Evolutionary conservation across 306 rosid genomes (phyloP), one percentile per base, ranked within the genome.

Genomic region (Quercus mongolica): DNA sequence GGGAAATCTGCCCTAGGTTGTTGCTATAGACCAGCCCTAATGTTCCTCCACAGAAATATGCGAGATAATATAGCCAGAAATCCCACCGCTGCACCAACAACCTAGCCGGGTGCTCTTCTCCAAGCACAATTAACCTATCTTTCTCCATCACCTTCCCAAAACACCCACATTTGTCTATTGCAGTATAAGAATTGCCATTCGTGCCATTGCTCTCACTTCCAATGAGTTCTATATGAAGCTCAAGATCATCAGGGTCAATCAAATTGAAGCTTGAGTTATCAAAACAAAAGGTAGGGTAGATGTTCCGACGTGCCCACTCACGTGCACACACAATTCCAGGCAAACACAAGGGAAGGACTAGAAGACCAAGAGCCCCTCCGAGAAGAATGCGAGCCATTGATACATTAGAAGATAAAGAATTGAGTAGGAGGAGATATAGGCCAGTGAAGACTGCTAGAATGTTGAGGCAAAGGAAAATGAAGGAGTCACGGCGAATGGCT

Each of bases 21-120:
- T 92, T 94, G 87, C 96, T 89, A 63, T 92, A 94, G 74, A 86
- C 96, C 90, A 94, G 83, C 4, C 98, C 97, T 67, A 92, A 77
- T 26, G 97, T 94, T 11, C 89, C 97, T 57, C 98, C 97, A 83
- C 93, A 92, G 3, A 92, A 86, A 79, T 94, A 94, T 41, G 97
- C 84, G 1, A 79, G 46, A 74, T 85, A 92, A 82, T 94, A 94
- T 10, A 94, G 78, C 98, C 97, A 94, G 54, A 94, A 94, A 15
- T 92, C 96, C 90, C 81, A 84, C 28, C 91, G 84, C 33, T 65
- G 69, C 55, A 90, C 20, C 5, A 92, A 83, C 81, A 83, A 6
- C 75, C 71, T 74, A 1, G 74, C 76, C 23, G 90, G 31, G 74
- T 94, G 94, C 81, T 94, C 98, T 81, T 94, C 94, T 6, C 91